Percentiles rank a stretch among this genome's conserved stretches.
These are phyloP conservation scores for Didymella segeticola DNA, from an alignment of 2,329 filamentous ascomycete genomes.

Conservation along the genomic window DNA sequence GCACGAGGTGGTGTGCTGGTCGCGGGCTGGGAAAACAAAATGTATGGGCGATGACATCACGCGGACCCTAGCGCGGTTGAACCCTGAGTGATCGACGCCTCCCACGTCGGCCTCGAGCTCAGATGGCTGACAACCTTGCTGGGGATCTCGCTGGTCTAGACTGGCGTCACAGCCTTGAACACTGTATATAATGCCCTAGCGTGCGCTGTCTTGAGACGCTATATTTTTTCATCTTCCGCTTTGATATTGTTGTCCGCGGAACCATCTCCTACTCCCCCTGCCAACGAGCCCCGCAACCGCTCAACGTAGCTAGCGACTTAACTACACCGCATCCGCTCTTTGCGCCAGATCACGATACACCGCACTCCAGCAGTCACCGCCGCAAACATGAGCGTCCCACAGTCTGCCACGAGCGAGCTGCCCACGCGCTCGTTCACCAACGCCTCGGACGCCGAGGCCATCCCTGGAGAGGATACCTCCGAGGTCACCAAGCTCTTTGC, in stretches of 20 bases:
- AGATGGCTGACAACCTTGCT: constrained; percentile 15
- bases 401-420: constrained; percentile 39
- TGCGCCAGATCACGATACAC: background rate
- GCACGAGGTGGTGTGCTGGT: constrained; percentile 12
- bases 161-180: constrained; percentile 11
- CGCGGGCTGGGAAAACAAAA: background rate
- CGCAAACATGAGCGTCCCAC: constrained; percentile 41
- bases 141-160: constrained; percentile 11
- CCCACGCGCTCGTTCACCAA: constrained; percentile 43
- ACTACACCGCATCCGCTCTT: constrained; percentile 4
- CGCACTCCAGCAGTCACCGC: background rate
- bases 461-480: constrained; percentile 58
- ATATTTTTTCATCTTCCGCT: background rate
- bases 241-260: background rate
- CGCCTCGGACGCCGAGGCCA: constrained; percentile 52
- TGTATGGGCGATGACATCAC: constrained; percentile 13
- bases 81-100: constrained; percentile 17
- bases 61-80: constrained; percentile 5
- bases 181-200: constrained; percentile 7
- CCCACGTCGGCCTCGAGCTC: constrained; percentile 2
- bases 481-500: constrained; percentile 69
- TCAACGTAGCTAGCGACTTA: constrained; percentile 11
- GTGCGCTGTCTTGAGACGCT: background rate
- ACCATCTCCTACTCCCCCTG: constrained; percentile 5
- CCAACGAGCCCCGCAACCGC: constrained; percentile 16